phyloP scores from a whole-genome alignment of 2,329 filamentous ascomycete genomes.

The Ambrosiella xylebori region DNA sequence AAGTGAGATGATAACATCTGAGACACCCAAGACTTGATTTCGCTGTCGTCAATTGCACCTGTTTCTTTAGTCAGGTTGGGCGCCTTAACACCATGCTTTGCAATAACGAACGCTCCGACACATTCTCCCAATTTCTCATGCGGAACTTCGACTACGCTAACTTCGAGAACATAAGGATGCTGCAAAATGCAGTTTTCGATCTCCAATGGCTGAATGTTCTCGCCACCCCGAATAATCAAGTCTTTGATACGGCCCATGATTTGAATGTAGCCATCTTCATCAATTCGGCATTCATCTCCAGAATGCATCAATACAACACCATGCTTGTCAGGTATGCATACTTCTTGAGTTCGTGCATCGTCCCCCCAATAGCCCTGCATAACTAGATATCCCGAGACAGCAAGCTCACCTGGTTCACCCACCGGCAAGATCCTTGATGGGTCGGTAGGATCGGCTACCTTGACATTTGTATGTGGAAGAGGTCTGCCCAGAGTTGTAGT shows the following conservation, averaged over 20 bases:
- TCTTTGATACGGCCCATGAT: slow-evolving; percentile 93
- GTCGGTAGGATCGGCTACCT: slow-evolving; percentile 58
- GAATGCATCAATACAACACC: slow-evolving; percentile 69
- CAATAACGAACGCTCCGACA: slow-evolving; percentile 67
- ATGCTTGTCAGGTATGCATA: slow-evolving; percentile 28
- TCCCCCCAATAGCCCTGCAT: slow-evolving; percentile 90
- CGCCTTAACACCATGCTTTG: slow-evolving; percentile 19
- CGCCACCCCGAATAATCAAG: slow-evolving; percentile 82
- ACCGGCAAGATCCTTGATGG: slow-evolving; percentile 40
- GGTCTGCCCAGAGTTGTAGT: slow-evolving; percentile 61
- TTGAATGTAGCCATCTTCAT: slow-evolving; percentile 62
- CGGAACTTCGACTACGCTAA: slow-evolving; percentile 66
- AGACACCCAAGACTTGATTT: slow-evolving; percentile 56
- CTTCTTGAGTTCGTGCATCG: slow-evolving; percentile 48
- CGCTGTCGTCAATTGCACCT: slow-evolving; percentile 21
- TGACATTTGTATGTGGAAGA: slow-evolving; percentile 62
- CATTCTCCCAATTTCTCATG: slow-evolving; percentile 73
- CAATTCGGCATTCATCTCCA: slow-evolving; percentile 81
- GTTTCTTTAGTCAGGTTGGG: background rate
- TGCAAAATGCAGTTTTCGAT: slow-evolving; percentile 75
- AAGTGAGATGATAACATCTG: slow-evolving; percentile 54
- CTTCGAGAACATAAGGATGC: slow-evolving; percentile 54
- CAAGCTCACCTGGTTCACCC: slow-evolving; percentile 60
- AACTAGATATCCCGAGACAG: slow-evolving; percentile 66
- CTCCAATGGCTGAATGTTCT: slow-evolving; percentile 91